These are phyloP conservation scores for Spiromastix sp. DNA, from an alignment of 2,329 filamentous ascomycete genomes.

Conservation along the genomic window DNA sequence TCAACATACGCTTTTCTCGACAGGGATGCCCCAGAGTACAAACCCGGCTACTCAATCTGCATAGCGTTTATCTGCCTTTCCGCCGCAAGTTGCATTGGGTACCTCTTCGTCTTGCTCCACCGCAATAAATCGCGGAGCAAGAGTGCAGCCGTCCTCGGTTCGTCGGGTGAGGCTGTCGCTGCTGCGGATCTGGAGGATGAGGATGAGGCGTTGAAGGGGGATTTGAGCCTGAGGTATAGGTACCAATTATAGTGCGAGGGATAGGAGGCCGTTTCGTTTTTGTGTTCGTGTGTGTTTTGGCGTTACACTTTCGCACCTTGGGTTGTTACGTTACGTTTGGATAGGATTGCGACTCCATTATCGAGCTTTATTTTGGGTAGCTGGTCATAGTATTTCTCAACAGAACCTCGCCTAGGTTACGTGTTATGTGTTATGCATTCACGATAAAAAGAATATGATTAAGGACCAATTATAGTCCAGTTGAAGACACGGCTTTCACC, in stretches of 20 bases:
- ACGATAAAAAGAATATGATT: too few species aligned
- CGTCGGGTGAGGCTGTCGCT: constrained; percentile 10
- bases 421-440: too few species aligned
- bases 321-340: too few species aligned
- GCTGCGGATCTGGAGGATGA: constrained; percentile 18
- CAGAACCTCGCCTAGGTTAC: too few species aligned
- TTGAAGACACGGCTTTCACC: too few species aligned
- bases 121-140: constrained; percentile 33
- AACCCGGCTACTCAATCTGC: constrained; percentile 65
- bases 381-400: too few species aligned
- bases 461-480: too few species aligned
- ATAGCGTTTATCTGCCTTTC: constrained; percentile 63
- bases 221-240: constrained; percentile 32
- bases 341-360: too few species aligned
- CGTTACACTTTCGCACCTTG: too few species aligned
- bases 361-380: too few species aligned
- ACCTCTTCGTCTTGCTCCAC: constrained; percentile 25
- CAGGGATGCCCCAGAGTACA: constrained; percentile 58
- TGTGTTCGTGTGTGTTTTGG: too few species aligned
- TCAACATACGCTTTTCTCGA: constrained; percentile 59
- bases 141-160: constrained; percentile 13
- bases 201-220: constrained; percentile 28
- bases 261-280: too few species aligned
- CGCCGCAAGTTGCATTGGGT: constrained; percentile 38
- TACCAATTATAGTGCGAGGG: constrained; percentile 26